A percentile compares a stretch with the other conserved stretches of the same genome.
These are phyloP conservation scores for Clitocybe nebularis DNA, from an alignment of 1,284 basidiomycete species.

Conservation along the genomic window DNA sequence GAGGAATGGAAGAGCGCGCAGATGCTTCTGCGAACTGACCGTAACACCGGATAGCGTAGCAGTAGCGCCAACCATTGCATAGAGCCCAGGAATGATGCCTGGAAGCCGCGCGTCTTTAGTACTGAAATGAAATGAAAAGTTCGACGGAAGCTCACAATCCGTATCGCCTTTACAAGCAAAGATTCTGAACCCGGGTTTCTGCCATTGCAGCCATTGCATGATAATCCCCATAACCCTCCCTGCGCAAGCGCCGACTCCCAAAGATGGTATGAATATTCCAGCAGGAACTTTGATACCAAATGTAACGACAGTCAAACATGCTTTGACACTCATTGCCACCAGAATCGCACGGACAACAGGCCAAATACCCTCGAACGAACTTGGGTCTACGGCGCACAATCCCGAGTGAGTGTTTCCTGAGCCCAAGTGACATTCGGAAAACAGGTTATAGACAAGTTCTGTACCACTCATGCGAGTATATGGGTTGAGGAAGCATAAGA, in stretches of 20 bases:
- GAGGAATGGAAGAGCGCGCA: background rate
- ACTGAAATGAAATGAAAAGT: no score
- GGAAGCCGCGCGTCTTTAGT: no score
- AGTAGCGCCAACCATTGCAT: constrained; percentile 92
- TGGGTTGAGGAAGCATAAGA: constrained; percentile 84
- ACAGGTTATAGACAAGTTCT: constrained; percentile 90
- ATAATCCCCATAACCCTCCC: constrained; percentile 85
- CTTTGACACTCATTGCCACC: constrained; percentile 80
- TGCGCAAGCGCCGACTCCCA: constrained; percentile 95
- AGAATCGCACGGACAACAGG: constrained; percentile 67
- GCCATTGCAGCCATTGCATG: constrained; percentile 77
- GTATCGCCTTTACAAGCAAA: constrained; percentile 69
- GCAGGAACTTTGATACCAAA: constrained; percentile 94
- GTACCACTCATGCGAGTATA: constrained; percentile 94
- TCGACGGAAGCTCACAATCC: constrained; percentile 57
- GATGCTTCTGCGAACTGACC: constrained; percentile 33
- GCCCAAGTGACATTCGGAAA: constrained; percentile 74
- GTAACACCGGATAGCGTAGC: constrained; percentile 88
- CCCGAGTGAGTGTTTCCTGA: constrained; percentile 56
- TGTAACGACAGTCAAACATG: constrained; percentile 81
- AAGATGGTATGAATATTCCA: constrained; percentile 95
- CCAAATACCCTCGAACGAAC: constrained; percentile 54
- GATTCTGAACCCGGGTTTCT: constrained; percentile 56
- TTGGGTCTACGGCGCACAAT: constrained; percentile 69
- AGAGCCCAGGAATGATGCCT: constrained; percentile 78